Evolutionary conservation across 768 basidiomycete species (phyloP), one percentile per base, ranked within the genome.

Genomic region (Pulveroboletus sp.): DNA sequence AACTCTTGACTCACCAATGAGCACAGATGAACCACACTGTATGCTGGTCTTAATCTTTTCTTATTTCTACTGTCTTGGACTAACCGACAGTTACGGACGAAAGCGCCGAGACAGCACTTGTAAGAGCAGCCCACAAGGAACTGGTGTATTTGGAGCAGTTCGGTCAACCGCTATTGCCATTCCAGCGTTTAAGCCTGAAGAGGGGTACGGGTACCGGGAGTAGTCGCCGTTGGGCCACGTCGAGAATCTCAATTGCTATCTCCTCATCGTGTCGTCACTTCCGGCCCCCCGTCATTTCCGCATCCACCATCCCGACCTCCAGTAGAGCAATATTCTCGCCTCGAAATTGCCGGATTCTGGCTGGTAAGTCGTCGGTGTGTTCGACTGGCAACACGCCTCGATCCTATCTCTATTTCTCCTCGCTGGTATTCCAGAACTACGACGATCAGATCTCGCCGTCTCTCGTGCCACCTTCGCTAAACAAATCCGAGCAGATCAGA

Each of bases 341-440:
- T 70, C 69, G 16, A 68, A 52, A 58, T 78, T 75, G 60, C 53
- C 74, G 47, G 78, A 71, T 62, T 76, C 74, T 58, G 48, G 40
- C 61, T 65, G 48, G 57, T 42, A 73, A 31, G 51, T 80, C 60
- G 64, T 71, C 47, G 55, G 76, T 68, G 52, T 78, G 65, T 13
- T 78, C 47, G 77, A 79, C 72, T 79, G 76, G 78, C 78, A 80
- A 70, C 77, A 80, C 64, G 51, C 79, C 54, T 67, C 77, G 5
- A 75, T 81, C 68, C 71, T 80, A 26, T 78, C 79, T 61, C 22
- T 54, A 54, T 80, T 76, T 67, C 78, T 81, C 68, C 71, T 69
- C 50, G 69, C 75, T 30, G 68, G 73, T 54, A 40, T 50, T 37
- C 3, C 49, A 45, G 31, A 50, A 40, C 24, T 45, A 45, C 17